Base-by-base conservation (phyloP, 768 basidiomycete species). In the Dendrothele bispora region DNA sequence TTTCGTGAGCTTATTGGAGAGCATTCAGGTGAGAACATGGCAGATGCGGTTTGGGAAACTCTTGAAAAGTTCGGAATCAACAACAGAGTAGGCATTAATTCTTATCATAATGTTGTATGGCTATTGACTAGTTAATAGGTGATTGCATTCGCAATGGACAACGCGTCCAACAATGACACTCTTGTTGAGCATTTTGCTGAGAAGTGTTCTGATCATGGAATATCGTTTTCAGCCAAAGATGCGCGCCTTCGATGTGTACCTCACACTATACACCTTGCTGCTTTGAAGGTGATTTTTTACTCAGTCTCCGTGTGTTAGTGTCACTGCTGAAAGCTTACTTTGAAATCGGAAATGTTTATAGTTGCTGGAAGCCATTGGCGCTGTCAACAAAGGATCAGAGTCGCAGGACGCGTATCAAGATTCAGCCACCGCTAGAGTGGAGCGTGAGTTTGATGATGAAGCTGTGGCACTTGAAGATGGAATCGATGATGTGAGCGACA, bases 281-380 rank as follows among this genome's bases (percentile, higher is more conserved):
- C 60, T 6, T 17, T 61, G 20, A 53, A 62, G 58, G 61, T 59
- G 39, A 15, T n/a, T n/a, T n/a, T n/a, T n/a, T n/a, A n/a, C n/a
- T n/a, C n/a, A n/a, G n/a, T n/a, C n/a, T n/a, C n/a, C n/a, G n/a
- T n/a, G n/a, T n/a, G n/a, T n/a, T n/a, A n/a, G 32, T 38, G 24
- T 7, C n/a, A 7, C 7, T 38, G n/a, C n/a, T 18, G 7, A 17
- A 38, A 7, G 17, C 7, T 38, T n/a, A 38, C 7, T n/a, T 38
- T 8, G 15, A 5, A 14, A 22, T 32, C 10, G 21, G 42, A n/a
- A 32, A 11, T 37, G 8, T 26, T 43, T 8, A 5, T 44, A 68
- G 68, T 55, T 70, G 7, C 60, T 70, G 1, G 60, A 69, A 38
- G 61, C 46, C 2, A 67, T 68, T 32, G 60, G 67, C 7, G 61